phyloP scores from a whole-genome alignment of 805 yeast species.

The Nakazawaea ambrosiae region DNA sequence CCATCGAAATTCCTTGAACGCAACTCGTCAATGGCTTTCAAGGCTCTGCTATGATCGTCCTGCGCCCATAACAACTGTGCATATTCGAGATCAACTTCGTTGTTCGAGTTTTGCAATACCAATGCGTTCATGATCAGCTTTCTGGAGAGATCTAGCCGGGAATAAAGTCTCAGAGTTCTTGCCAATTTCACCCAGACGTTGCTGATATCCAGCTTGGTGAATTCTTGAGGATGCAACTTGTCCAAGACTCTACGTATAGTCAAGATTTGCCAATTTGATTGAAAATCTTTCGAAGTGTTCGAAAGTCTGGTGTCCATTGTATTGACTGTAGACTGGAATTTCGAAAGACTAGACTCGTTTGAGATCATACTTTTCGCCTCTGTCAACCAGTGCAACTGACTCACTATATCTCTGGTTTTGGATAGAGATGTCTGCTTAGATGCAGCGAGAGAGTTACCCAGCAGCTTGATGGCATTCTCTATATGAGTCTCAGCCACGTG shows the following conservation, averaged over 20 bases:
- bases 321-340: constrained; percentile 6
- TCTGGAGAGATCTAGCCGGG: constrained; percentile 67
- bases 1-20: constrained; percentile 1
- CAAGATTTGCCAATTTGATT: constrained; percentile 50
- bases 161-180: constrained; percentile 56
- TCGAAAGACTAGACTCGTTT: constrained; percentile 11
- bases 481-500: constrained; percentile 32
- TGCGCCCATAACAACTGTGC: constrained; percentile 83
- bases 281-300: constrained; percentile 45
- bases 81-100: constrained; percentile 61
- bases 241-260: constrained; percentile 48
- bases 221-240: constrained; percentile 9
- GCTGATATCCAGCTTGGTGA: constrained; percentile 27
- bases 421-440: constrained; percentile 43
- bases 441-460: constrained; percentile 54
- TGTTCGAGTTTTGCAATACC: constrained; percentile 26
- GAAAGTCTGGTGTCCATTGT: constrained; percentile 18
- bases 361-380: constrained; percentile 40
- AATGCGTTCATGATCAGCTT: constrained; percentile 58
- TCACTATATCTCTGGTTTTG: constrained; percentile 39
- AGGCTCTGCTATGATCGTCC: constrained; percentile 82
- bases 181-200: constrained; percentile 56
- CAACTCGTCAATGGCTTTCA: constrained; percentile 30
- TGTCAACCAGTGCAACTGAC: constrained; percentile 52
- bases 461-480: constrained; percentile 42